Base-by-base conservation (phyloP, 106 monocot species). In the Dioscorea alata region DNA sequence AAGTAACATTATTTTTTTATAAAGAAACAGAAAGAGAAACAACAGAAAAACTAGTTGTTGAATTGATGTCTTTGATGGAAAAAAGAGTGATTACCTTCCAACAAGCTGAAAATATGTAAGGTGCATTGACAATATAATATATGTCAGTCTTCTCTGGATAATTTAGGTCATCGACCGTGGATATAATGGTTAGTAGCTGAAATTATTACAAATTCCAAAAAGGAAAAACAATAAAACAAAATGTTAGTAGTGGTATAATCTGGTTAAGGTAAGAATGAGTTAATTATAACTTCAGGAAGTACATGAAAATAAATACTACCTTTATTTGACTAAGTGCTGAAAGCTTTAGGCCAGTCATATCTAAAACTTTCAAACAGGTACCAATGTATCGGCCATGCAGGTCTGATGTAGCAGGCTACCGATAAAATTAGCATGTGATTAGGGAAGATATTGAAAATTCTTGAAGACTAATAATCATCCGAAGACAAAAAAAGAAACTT, bases 111-210 rank as follows among this genome's bases (percentile, higher is more conserved):
- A 97, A 97, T 56, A 97, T 76, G 62, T 89, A 92, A 48, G 92
- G 92, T 59, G 84, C 92, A 77, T 97, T 97, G 18, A 89, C 97
- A 15, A 97, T 84, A 67, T 89, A 97, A 83, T 97, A 97, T 12
- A 87, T 87, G 17, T 92, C 84, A 2, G 89, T 97, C 82, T 97
- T 97, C 77, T 97, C 92, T 2, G 97, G 97, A 73, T 97, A 97
- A 64, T 92, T 97, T 23, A 92, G 77, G 71, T 97, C 97, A 67
- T 97, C 97, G 28, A 97, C 65, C 4, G 89, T 89, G 64, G 97
- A 92, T 85, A 97, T 97, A 14, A 61, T 84, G 4, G 92, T 92
- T 74, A 92, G 58, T 69, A 97, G 73, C 92, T 92, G 86, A 32
- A 20, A 19, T n/a, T 2, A 32, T 14, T 48, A 20, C 19, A 49